These are phyloP conservation scores for Monosporascus sp. DNA, from an alignment of 2,329 filamentous ascomycete genomes.

Conservation along the genomic window DNA sequence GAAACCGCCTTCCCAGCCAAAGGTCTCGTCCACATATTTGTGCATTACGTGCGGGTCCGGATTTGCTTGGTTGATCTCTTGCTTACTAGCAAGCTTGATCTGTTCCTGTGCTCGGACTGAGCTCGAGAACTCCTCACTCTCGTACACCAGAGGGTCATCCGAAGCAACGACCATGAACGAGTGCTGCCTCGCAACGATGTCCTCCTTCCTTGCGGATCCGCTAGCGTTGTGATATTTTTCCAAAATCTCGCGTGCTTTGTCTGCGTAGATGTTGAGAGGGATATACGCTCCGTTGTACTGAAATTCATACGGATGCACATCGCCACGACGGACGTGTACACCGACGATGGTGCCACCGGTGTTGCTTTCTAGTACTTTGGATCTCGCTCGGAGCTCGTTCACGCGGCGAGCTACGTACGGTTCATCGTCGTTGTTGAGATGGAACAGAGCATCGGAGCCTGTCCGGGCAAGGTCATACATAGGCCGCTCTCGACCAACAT, in stretches of 20 bases:
- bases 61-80: constrained; percentile 34
- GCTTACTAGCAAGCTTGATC: constrained; percentile 68
- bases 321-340: constrained; percentile 74
- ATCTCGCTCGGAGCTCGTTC: constrained; percentile 45
- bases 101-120: constrained; percentile 64
- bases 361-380: constrained; percentile 34
- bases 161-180: constrained; percentile 63
- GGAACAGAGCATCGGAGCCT: constrained; percentile 71
- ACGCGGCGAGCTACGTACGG: constrained; percentile 58
- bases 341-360: constrained; percentile 56
- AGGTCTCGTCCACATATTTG: constrained; percentile 67
- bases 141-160: constrained; percentile 73
- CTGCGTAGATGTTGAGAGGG: constrained; percentile 62
- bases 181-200: constrained; percentile 30
- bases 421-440: constrained; percentile 59
- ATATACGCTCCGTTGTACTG: constrained; percentile 76
- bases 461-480: constrained; percentile 63
- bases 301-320: constrained; percentile 69
- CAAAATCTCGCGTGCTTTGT: constrained; percentile 52
- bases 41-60: constrained; percentile 47
- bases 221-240: constrained; percentile 41
- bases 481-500: constrained; percentile 47
- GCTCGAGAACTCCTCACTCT: constrained; percentile 54
- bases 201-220: constrained; percentile 26
- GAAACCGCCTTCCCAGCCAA: constrained; percentile 87